Evolutionary conservation across 306 rosid genomes (phyloP).

Genomic region (Cucurbita argyrosperma): DNA sequence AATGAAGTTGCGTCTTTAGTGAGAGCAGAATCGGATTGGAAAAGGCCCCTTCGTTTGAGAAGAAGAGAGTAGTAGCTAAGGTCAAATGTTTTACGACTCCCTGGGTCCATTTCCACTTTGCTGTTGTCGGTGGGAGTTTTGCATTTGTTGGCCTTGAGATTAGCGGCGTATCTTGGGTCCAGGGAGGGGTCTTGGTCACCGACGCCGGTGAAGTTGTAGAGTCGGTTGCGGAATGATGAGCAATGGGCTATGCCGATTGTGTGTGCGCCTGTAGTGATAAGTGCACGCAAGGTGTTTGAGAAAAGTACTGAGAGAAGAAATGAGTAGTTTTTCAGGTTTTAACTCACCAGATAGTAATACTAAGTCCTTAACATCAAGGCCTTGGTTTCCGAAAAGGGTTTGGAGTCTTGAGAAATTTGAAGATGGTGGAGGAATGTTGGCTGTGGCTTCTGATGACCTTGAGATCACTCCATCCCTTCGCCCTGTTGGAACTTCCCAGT

Average conservation of each 20-base stretch:
- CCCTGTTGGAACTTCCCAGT: slow-evolving; percentile 88
- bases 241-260: slow-evolving; percentile 81
- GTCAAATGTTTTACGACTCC: slow-evolving; percentile 74
- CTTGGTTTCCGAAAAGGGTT: slow-evolving; percentile 39
- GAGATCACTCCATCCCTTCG: slow-evolving; percentile 79
- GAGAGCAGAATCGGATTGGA: slow-evolving; percentile 68
- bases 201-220: slow-evolving; percentile 61
- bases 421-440: slow-evolving; percentile 49
- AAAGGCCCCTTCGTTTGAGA: slow-evolving; percentile 59
- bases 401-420: slow-evolving; percentile 45
- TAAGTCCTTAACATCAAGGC: slow-evolving; percentile 54
- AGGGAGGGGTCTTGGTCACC: slow-evolving; percentile 82
- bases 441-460: slow-evolving; percentile 32
- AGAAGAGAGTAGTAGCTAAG: slow-evolving; percentile 45
- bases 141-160: slow-evolving; percentile 69
- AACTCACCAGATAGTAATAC: slow-evolving; percentile 9
- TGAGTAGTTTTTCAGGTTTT: background rate
- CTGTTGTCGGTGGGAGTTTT: slow-evolving; percentile 39
- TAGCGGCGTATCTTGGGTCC: slow-evolving; percentile 56
- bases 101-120: slow-evolving; percentile 83
- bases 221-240: slow-evolving; percentile 39
- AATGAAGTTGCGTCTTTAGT: slow-evolving; percentile 34
- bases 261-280: slow-evolving; percentile 54
- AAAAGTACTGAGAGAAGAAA: background rate
- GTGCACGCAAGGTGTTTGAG: background rate